Evolutionary conservation across 2,329 filamentous ascomycete genomes (phyloP).

Genomic region (Lachnellula arida): DNA sequence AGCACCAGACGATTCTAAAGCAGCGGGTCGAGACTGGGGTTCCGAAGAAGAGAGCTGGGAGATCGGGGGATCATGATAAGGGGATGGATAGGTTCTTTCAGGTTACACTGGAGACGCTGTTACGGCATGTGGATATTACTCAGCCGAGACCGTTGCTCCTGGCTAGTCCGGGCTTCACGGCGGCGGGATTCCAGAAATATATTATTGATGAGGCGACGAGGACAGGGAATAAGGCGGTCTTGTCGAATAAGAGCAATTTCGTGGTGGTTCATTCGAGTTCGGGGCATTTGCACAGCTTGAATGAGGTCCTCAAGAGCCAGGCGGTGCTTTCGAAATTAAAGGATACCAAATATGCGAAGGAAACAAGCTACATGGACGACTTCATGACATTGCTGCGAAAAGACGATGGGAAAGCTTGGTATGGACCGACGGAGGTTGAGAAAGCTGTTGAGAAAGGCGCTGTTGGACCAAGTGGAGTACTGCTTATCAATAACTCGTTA

Average conservation of each 20-base stretch:
- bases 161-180: constrained; percentile 85
- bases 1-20: constrained; percentile 72
- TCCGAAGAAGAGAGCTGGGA: constrained; percentile 62
- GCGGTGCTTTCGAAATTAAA: constrained; percentile 73
- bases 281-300: constrained; percentile 80
- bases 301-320: constrained; percentile 78
- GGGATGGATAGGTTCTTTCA: constrained; percentile 75
- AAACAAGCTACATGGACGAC: constrained; percentile 79
- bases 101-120: constrained; percentile 68
- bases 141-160: constrained; percentile 70
- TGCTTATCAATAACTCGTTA: constrained; percentile 82
- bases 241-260: constrained; percentile 57
- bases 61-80: constrained; percentile 59
- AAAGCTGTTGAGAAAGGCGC: constrained; percentile 81
- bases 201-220: constrained; percentile 58
- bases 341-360: constrained; percentile 82
- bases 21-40: constrained; percentile 63
- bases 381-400: constrained; percentile 73
- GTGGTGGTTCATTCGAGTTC: constrained; percentile 78
- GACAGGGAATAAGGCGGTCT: constrained; percentile 63
- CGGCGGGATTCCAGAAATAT: constrained; percentile 73
- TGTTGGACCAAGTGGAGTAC: constrained; percentile 76
- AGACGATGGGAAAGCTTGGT: constrained; percentile 87
- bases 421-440: constrained; percentile 78
- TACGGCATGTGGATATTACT: constrained; percentile 72